Percentiles rank a stretch among this genome's conserved stretches.
These are phyloP conservation scores for Crithidia fasciculata DNA, from an alignment of 208 protist genomes.

Conservation along the genomic window DNA sequence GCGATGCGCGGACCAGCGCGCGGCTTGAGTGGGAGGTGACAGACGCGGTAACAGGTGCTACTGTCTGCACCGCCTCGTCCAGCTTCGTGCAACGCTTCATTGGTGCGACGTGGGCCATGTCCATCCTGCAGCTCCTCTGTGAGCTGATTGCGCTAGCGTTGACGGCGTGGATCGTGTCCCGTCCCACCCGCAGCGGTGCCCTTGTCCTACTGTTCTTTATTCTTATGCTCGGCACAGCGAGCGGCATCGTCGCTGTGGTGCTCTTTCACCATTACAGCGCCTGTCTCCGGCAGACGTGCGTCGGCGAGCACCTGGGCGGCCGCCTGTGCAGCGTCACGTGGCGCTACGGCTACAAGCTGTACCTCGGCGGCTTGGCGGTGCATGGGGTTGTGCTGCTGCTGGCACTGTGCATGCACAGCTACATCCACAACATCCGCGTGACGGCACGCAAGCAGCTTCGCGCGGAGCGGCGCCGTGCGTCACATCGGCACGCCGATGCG, in stretches of 20 bases:
- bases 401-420: conserved; percentile 64
- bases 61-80: conserved; percentile 43
- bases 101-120: conserved; percentile 54
- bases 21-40: conserved; percentile 28
- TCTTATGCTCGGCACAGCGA: conserved; percentile 32
- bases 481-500: conserved; percentile 5
- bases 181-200: conserved; percentile 59
- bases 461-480: conserved; percentile 24
- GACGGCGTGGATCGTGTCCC: conserved; percentile 34
- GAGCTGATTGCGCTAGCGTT: conserved; percentile 38
- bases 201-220: conserved; percentile 38
- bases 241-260: conserved; percentile 49
- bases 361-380: conserved; percentile 55
- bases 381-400: conserved; percentile 48
- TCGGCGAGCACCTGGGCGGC: conserved; percentile 22
- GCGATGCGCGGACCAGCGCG: conserved; percentile 32
- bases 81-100: conserved; percentile 43
- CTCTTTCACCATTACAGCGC: conserved; percentile 61
- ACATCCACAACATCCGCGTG: conserved; percentile 47
- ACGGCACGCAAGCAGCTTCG: conserved; percentile 34
- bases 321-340: conserved; percentile 36
- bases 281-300: conserved; percentile 54
- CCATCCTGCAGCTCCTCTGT: conserved; percentile 48
- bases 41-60: conserved; percentile 37
- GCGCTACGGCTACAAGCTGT: conserved; percentile 64